These are phyloP conservation scores for Eimeria acervulina DNA, from an alignment of 169 alveolate genomes.

Conservation along the genomic window DNA sequence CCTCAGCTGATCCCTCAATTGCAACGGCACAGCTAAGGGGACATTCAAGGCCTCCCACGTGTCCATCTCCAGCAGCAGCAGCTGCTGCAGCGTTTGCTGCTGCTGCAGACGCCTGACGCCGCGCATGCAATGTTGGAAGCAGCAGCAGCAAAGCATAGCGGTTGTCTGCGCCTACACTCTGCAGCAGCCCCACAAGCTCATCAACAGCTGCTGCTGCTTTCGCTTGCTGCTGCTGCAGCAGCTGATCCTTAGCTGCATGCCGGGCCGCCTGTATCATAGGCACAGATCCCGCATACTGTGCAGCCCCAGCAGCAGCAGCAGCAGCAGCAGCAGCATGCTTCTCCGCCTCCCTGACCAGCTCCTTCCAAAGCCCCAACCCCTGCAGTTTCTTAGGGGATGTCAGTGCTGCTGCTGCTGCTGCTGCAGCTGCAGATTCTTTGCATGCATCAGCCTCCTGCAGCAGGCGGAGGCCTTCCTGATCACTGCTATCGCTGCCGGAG, in stretches of 20 bases:
- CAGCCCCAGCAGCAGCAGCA: slow-evolving; percentile 40
- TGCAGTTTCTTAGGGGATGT: neutral
- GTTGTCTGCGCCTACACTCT: slow-evolving; percentile 1
- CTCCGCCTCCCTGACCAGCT: neutral
- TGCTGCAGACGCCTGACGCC: slow-evolving; percentile 70
- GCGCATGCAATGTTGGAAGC: slow-evolving; percentile 77
- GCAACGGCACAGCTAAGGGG: slow-evolving; percentile 28
- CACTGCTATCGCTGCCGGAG: slow-evolving; percentile 20
- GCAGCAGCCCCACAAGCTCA: slow-evolving; percentile 35
- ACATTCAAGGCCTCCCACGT: neutral
- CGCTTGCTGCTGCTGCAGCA: slow-evolving; percentile 38
- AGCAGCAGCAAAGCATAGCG: slow-evolving; percentile 79
- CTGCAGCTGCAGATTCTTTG: neutral
- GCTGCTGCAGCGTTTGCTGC: slow-evolving; percentile 11
- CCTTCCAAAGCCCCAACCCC: slow-evolving; percentile 39
- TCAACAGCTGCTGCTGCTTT: slow-evolving; percentile 42
- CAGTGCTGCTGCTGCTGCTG: neutral
- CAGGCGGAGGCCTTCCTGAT: neutral
- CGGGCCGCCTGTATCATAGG: neutral
- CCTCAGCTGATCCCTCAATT: neutral
- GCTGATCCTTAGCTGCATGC: neutral
- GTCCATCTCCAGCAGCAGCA: slow-evolving; percentile 21
- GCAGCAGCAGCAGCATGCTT: neutral
- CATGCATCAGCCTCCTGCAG: neutral
- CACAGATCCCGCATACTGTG: neutral